These are phyloP conservation scores for Coemansia sp. DNA, from an alignment of 192 early-diverging fungal species.

Conservation along the genomic window DNA sequence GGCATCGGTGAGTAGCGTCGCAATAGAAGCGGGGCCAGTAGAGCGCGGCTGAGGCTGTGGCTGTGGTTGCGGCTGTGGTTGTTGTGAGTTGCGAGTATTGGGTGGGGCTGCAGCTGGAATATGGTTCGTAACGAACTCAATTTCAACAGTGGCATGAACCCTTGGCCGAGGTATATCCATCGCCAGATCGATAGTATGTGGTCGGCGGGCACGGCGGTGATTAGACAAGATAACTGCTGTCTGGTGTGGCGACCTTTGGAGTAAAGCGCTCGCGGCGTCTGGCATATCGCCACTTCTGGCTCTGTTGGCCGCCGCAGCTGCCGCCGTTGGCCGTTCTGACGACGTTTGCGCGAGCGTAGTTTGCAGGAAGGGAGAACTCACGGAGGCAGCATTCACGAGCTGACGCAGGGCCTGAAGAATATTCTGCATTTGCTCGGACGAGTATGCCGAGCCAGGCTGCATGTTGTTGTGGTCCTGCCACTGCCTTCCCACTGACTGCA, in stretches of 20 bases:
- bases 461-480: slow-evolving; percentile 21
- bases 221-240: background rate
- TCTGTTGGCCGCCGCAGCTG: background rate
- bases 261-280: background rate
- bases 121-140: slow-evolving; percentile 1
- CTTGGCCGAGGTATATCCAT: slow-evolving; percentile 7
- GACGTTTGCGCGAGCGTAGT: slow-evolving; percentile 11
- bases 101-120: background rate
- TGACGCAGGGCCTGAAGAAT: slow-evolving; percentile 19
- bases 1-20: background rate
- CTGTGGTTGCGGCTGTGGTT: background rate
- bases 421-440: slow-evolving; percentile 19
- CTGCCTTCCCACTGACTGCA: slow-evolving; percentile 32
- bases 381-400: slow-evolving; percentile 17
- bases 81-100: background rate
- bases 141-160: background rate
- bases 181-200: background rate
- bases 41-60: slow-evolving; percentile 1
- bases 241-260: background rate
- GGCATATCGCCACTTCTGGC: background rate
- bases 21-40: background rate
- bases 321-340: slow-evolving; percentile 1
- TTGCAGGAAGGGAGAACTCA: slow-evolving; percentile 35
- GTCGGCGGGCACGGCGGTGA: slow-evolving; percentile 3
- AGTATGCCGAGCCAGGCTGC: slow-evolving; percentile 5